Conservation (phyloP, 768 basidiomycete genomes). For the Pleurotus djamor region DNA sequence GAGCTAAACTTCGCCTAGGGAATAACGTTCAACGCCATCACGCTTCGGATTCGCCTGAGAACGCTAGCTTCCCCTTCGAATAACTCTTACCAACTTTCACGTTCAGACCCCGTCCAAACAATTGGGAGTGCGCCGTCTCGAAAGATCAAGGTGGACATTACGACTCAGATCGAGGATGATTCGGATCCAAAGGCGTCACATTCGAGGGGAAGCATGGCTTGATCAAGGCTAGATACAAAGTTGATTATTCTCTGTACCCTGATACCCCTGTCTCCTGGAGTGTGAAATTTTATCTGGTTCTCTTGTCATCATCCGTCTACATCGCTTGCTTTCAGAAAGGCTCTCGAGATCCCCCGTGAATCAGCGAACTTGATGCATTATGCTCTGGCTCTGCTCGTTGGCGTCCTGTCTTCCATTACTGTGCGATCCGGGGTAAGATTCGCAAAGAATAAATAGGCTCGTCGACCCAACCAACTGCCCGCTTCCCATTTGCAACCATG, state of each 20-base stretch:
- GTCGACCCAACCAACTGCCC: too few species aligned
- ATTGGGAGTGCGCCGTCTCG: neutral
- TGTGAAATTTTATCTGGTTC: too few species aligned
- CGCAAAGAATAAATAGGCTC: too few species aligned
- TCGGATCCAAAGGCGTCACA: neutral
- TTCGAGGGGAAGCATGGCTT: neutral
- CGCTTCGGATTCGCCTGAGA: neutral
- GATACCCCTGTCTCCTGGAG: too few species aligned
- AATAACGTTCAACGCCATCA: neutral
- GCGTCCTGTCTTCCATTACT: too few species aligned
- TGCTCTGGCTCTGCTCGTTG: too few species aligned
- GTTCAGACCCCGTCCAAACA: conserved; percentile 1
- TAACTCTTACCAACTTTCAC: neutral
- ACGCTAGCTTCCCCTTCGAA: neutral
- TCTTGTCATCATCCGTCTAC: too few species aligned
- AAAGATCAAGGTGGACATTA: conserved; percentile 1
- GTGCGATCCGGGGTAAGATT: too few species aligned
- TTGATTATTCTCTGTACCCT: neutral
- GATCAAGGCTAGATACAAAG: neutral
- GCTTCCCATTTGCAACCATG: neutral
- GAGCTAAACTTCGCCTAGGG: neutral
- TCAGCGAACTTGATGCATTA: too few species aligned
- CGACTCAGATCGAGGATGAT: neutral
- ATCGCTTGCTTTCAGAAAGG: too few species aligned
- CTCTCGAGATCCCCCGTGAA: too few species aligned